A percentile compares a stretch with the other conserved stretches of the same genome.
These are phyloP conservation scores for Xylaria longipes DNA, from an alignment of 495 filamentous ascomycete genomes.

Conservation along the genomic window DNA sequence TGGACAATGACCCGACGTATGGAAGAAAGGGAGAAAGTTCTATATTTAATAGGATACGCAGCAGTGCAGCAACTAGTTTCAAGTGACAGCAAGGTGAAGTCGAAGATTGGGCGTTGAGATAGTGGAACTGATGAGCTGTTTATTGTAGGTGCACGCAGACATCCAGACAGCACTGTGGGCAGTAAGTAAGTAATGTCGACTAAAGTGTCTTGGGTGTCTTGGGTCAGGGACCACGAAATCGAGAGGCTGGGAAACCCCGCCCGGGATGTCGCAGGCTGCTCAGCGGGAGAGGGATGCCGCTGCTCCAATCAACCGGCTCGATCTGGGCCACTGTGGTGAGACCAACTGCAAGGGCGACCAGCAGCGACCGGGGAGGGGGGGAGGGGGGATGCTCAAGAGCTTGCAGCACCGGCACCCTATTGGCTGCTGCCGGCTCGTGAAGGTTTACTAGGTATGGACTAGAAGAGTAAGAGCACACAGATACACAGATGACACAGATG, in stretches of 20 bases:
- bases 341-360: slow-evolving; percentile 28
- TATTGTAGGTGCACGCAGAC: neutral
- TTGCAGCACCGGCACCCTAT: slow-evolving; percentile 2
- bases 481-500: neutral
- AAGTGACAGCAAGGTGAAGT: slow-evolving; percentile 16
- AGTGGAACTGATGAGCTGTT: slow-evolving; percentile 11
- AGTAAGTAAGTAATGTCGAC: neutral
- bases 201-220: neutral
- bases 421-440: slow-evolving; percentile 6
- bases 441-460: neutral
- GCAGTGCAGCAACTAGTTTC: slow-evolving; percentile 16
- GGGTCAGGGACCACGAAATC: slow-evolving; percentile 37
- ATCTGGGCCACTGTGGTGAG: slow-evolving; percentile 26
- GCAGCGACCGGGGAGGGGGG: slow-evolving; percentile 12
- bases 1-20: neutral
- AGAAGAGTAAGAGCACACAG: neutral
- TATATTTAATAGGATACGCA: neutral
- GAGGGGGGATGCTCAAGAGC: slow-evolving; percentile 11
- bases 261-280: slow-evolving; percentile 26
- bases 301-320: slow-evolving; percentile 23
- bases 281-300: slow-evolving; percentile 22
- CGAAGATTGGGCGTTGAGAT: slow-evolving; percentile 23
- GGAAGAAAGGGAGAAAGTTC: neutral
- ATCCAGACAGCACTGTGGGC: neutral
- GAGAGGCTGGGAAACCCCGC: slow-evolving; percentile 51